Evolutionary conservation across 2,329 filamentous ascomycete genomes (phyloP).

Genomic region (Fusarium cyanostomum): DNA sequence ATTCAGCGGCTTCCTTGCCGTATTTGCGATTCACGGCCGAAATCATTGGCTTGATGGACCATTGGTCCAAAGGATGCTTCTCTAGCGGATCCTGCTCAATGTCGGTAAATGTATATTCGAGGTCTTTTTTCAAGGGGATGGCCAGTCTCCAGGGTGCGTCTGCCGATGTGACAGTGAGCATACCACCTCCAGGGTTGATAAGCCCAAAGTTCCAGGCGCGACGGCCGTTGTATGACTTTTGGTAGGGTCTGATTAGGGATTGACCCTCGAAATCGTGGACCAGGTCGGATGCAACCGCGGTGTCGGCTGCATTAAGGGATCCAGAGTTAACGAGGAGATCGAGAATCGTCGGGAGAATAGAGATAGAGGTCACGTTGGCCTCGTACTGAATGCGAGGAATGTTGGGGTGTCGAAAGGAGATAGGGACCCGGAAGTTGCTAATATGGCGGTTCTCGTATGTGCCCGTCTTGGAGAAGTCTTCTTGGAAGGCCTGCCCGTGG

Average conservation of each 20-base stretch:
- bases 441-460: slow-evolving; percentile 48
- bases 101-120: slow-evolving; percentile 48
- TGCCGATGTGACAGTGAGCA: slow-evolving; percentile 45
- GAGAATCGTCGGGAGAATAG: slow-evolving; percentile 47
- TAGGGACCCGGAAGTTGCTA: slow-evolving; percentile 46
- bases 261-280: slow-evolving; percentile 47
- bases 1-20: slow-evolving; percentile 40
- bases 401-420: slow-evolving; percentile 45
- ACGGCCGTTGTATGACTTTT: slow-evolving; percentile 35
- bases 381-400: slow-evolving; percentile 45
- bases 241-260: slow-evolving; percentile 44
- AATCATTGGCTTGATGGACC: slow-evolving; percentile 38
- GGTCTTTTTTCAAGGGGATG: slow-evolving; percentile 45
- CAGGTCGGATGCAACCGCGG: slow-evolving; percentile 41
- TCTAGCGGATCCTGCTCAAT: slow-evolving; percentile 44
- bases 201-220: slow-evolving; percentile 48
- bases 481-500: slow-evolving; percentile 47
- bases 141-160: slow-evolving; percentile 47
- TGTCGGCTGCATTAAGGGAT: slow-evolving; percentile 41
- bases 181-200: slow-evolving; percentile 47
- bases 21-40: slow-evolving; percentile 36
- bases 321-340: slow-evolving; percentile 46
- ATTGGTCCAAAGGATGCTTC: slow-evolving; percentile 38
- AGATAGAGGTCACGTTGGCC: slow-evolving; percentile 44
- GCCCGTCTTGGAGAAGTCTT: slow-evolving; percentile 43